Evolutionary conservation across 208 protist genomes (phyloP), one percentile per base, ranked within the genome.

Genomic region (Porcisia deanei): DNA sequence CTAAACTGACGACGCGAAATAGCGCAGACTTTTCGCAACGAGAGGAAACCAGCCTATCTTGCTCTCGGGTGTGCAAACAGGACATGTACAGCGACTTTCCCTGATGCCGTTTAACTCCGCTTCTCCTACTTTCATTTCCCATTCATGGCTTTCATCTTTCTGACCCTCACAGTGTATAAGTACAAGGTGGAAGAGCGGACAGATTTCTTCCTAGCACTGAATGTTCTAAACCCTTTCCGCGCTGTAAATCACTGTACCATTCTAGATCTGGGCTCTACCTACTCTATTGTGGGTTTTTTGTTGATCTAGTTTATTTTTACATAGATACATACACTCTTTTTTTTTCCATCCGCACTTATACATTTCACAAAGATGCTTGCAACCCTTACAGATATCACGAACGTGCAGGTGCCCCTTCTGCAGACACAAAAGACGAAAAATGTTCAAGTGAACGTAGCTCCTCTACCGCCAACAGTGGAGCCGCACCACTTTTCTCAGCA

Each of bases 361-460:
- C 37, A 58, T 16, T 20, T 14, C 22, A 22, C 20, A 25, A 77
- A 54, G 47, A 76, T 80, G 59, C 53, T 85, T 30, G 67, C 79
- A 20, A 79, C 86, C 55, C 84, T 95, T 41, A 88, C 83, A 52
- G 91, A 95, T 80, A 93, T 93, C 59, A 95, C 89, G 1, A 95
- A 95, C 71, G 74, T 90, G 41, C 86, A 89, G 77, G 55, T 59
- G 22, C 60, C 81, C 22, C 37, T 67, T 45, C 66, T 73, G 60
- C 61, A 58, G 57, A n/a, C 60, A 22, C 49, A 76, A 49, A 85
- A 80, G n/a, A 53, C 45, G 1, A 81, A 81, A 39, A 57, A 14
- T 12, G 41, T 57, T 43, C 34, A 20, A 5, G 9, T 73, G 7
- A 63, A 39, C 1, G 57, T 88, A 16, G 54, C 54, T 3, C 83